These are phyloP conservation scores for Luffa acutangula DNA, from an alignment of 306 rosid genomes.

Conservation along the genomic window DNA sequence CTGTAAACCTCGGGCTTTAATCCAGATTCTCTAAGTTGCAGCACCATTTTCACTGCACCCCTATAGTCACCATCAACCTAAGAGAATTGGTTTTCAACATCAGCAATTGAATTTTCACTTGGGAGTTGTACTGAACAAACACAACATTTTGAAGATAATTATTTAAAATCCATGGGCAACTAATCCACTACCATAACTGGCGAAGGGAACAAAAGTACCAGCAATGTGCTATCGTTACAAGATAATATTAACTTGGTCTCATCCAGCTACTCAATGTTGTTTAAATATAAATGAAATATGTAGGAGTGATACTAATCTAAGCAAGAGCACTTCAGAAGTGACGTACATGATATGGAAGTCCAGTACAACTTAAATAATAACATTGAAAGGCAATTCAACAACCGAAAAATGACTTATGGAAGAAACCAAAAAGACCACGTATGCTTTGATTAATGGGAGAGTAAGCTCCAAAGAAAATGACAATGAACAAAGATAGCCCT, in stretches of 20 bases:
- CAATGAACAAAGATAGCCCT: neutral
- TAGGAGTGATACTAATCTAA: neutral
- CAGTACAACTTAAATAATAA: neutral
- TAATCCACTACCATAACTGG: constrained; percentile 2
- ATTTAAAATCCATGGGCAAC: neutral
- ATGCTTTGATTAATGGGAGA: neutral
- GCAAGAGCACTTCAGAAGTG: constrained; percentile 6
- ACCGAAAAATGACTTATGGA: neutral
- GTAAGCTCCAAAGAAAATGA: neutral
- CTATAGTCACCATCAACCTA: constrained; percentile 72
- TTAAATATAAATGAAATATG: neutral
- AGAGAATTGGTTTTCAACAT: constrained; percentile 10
- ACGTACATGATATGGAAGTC: neutral
- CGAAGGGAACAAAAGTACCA: neutral
- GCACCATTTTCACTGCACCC: constrained; percentile 65
- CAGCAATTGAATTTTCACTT: neutral
- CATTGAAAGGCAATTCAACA: neutral
- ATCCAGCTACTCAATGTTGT: neutral
- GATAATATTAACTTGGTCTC: neutral
- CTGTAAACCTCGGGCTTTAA: constrained; percentile 86
- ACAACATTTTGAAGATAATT: neutral
- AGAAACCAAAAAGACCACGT: neutral
- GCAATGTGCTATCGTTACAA: neutral
- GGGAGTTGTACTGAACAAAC: neutral
- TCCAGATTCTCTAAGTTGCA: constrained; percentile 70